Evolutionary conservation across 164 flowering plant genomes (phyloP).

Genomic region (Kalanchoe fedtschenkoi): DNA sequence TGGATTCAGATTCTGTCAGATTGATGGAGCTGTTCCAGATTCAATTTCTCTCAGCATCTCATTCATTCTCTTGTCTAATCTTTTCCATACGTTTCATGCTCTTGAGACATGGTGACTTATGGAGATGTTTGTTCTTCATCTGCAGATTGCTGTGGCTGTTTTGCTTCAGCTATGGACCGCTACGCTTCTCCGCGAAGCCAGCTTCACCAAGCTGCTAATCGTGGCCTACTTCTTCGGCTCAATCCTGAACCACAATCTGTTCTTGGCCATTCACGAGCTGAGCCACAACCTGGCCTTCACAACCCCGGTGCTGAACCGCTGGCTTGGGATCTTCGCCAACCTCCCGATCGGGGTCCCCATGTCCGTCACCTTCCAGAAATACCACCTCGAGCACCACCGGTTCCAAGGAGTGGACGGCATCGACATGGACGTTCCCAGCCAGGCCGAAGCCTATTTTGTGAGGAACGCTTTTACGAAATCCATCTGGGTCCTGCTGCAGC

Average conservation of each 20-base stretch:
- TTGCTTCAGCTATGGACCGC: constrained; percentile 79
- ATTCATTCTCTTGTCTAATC: too few relatives aligned
- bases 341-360: constrained; percentile 93
- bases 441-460: constrained; percentile 51
- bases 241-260: constrained; percentile 89
- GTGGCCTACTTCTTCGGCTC: constrained; percentile 92
- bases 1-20: too few relatives aligned
- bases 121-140: neutral
- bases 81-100: neutral
- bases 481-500: constrained; percentile 80
- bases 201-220: constrained; percentile 59
- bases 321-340: constrained; percentile 95
- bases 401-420: constrained; percentile 91
- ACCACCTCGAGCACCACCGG: constrained; percentile 90
- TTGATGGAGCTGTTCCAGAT: too few relatives aligned
- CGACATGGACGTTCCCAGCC: constrained; percentile 89
- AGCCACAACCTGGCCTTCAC: constrained; percentile 97
- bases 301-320: constrained; percentile 75
- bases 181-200: constrained; percentile 37
- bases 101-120: neutral
- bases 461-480: constrained; percentile 52
- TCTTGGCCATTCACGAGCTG: constrained; percentile 92
- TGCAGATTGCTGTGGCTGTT: constrained; percentile 74
- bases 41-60: too few relatives aligned
- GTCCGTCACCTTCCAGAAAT: constrained; percentile 96